Conservation (phyloP, 192 early-diverging fungal species). For the Thoreauomyces humboldtii region DNA sequence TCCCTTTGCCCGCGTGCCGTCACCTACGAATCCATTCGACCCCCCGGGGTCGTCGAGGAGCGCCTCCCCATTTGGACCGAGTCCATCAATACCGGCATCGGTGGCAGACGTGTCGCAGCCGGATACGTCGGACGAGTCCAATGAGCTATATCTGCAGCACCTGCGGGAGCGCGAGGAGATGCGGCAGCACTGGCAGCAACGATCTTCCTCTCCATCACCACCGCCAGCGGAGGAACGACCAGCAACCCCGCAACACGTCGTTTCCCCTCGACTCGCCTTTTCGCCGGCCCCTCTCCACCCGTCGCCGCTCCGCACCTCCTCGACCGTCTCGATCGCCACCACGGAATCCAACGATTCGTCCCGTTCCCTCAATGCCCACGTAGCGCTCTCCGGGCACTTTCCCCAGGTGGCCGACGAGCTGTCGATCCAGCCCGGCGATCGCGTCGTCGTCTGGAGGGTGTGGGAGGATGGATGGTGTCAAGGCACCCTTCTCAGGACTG, state of each 20-base stretch:
- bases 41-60: not conserved
- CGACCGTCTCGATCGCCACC: not conserved
- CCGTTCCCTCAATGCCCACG: not conserved
- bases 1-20: not conserved
- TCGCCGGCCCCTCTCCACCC: not conserved
- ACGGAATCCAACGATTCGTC: not conserved
- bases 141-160: constrained; percentile 2
- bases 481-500: not conserved
- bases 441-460: constrained; percentile 16
- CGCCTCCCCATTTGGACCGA: not conserved
- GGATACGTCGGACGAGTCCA: not conserved
- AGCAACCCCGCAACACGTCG: not conserved
- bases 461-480: constrained; percentile 25
- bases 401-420: constrained; percentile 12
- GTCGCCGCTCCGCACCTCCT: not conserved
- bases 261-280: not conserved
- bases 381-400: not conserved
- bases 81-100: too few relatives aligned
- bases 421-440: not conserved
- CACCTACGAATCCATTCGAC: not conserved
- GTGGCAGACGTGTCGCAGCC: not conserved
- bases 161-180: constrained; percentile 23
- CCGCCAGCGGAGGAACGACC: not conserved
- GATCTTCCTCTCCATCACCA: not conserved
- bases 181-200: constrained; percentile 15